Conservation (phyloP, 2,329 filamentous ascomycete genomes). For the Neopestalotiopsis sp. region DNA sequence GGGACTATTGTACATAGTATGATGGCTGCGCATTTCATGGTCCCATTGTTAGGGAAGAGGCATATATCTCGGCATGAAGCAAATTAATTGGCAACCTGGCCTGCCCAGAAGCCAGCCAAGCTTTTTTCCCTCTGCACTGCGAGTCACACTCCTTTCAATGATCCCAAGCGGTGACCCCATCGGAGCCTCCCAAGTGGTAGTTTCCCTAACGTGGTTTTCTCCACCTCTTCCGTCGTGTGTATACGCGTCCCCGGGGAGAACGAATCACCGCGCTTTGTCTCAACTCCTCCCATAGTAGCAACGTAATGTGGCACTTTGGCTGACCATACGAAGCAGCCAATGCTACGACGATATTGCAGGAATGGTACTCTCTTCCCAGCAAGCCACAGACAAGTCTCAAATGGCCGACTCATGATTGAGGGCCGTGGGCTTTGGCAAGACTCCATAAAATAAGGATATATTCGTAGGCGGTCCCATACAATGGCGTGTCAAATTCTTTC, state of each 20-base stretch:
- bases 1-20: not conserved
- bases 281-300: not conserved
- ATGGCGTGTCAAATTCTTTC: not conserved
- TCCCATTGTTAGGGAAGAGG: not conserved
- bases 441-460: not conserved
- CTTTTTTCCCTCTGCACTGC: not conserved
- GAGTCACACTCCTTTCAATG: not conserved
- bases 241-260: not conserved
- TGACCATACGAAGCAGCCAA: not conserved
- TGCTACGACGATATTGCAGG: not conserved
- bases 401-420: not conserved
- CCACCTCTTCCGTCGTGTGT: not conserved
- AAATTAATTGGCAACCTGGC: constrained; percentile 1
- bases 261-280: not conserved
- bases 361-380: not conserved
- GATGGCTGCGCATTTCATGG: not conserved
- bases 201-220: not conserved
- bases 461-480: not conserved
- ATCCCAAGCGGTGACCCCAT: not conserved
- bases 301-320: not conserved
- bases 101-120: not conserved
- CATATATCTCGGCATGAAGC: not conserved
- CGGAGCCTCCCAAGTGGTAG: not conserved
- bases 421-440: not conserved
- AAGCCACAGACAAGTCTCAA: not conserved